phyloP scores from a whole-genome alignment of 768 basidiomycete species.

The Paxillus involutus region DNA sequence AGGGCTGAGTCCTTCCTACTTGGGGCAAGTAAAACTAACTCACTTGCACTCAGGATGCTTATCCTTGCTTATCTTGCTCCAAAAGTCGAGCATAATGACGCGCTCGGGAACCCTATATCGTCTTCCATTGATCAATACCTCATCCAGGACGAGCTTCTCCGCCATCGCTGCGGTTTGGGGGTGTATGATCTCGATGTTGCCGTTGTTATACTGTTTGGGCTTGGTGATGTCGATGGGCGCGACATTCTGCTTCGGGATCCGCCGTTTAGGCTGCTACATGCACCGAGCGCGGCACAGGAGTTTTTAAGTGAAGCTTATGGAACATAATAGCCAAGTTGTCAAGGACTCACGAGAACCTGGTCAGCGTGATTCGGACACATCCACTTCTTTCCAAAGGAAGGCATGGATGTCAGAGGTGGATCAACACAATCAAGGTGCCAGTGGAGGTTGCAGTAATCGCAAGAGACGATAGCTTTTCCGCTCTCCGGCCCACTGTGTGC shows the following conservation, averaged over 20 bases:
- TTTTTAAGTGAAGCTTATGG: neutral
- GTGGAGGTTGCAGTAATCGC: constrained; percentile 91
- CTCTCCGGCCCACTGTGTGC: constrained; percentile 46
- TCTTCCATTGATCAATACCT: constrained; percentile 84
- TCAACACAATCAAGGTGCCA: constrained; percentile 98
- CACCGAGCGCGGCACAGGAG: constrained; percentile 5
- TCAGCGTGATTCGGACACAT: constrained; percentile 99
- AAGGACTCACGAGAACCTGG: constrained; percentile 65
- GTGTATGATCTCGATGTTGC: constrained; percentile 85
- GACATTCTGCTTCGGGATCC: constrained; percentile 71
- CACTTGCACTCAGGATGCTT: constrained; percentile 42
- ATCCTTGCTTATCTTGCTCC: constrained; percentile 72
- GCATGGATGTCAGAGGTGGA: constrained; percentile 85
- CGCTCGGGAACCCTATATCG: constrained; percentile 92
- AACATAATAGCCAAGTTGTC: neutral
- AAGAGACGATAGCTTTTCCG: constrained; percentile 82
- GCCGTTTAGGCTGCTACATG: constrained; percentile 70
- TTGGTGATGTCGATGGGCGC: constrained; percentile 74
- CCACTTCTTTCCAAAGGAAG: constrained; percentile 89
- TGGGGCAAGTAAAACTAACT: constrained; percentile 16
- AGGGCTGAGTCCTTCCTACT: neutral
- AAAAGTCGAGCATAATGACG: constrained; percentile 92
- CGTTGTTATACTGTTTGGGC: constrained; percentile 80
- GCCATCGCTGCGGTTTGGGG: constrained; percentile 50
- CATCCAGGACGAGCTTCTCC: constrained; percentile 64